Base-by-base conservation (phyloP, 148 eudicot genomes). In the Rhododendron ferrugineum region DNA sequence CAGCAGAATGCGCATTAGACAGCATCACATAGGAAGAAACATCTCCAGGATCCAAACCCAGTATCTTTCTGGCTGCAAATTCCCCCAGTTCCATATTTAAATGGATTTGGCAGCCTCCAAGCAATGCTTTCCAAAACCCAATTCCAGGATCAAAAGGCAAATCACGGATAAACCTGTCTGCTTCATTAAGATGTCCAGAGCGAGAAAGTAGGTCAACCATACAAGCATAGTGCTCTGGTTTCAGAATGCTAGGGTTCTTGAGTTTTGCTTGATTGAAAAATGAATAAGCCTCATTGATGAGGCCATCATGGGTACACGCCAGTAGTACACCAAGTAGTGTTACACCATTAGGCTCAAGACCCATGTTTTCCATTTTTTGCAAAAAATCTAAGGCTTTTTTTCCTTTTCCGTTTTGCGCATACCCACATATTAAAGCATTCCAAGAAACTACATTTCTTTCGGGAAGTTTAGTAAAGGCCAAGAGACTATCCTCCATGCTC, bases 111-210 rank as follows among this genome's bases (percentile, higher is more conserved):
- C 94, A 91, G 20, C 94, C 94, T 54, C 92, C 90, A 26, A 92
- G 89, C 89, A 92, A 81, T 22, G 92, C 87, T 81, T 92, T 92
- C 94, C 94, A 92, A 80, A 92, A 91, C 70, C 92, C 93, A 16
- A 91, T 77, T 62, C 94, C 94, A 13, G 92, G 91, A 34, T 91
- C 87, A 78, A 91, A 92, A 18, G 93, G 92, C 90, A 91, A 90
- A 74, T 92, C 91, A 32, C n/a, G 6, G 11, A 92, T 86, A 70
- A 91, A 90, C 62, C 79, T 89, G 89, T 89, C 83, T 11, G 90
- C 93, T 87, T 90, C 91, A 26, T 80, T 30, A 40, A 92, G 84
- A 54, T 86, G 86, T 72, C 94, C 94, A 34, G 91, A 86, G 2
- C 94, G 90, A 2, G 94, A 90, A 34, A 92, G 87, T 75, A 90